These are phyloP conservation scores for Talaromyces funiculosus DNA, from an alignment of 2,329 filamentous ascomycete species.

Conservation along the genomic window DNA sequence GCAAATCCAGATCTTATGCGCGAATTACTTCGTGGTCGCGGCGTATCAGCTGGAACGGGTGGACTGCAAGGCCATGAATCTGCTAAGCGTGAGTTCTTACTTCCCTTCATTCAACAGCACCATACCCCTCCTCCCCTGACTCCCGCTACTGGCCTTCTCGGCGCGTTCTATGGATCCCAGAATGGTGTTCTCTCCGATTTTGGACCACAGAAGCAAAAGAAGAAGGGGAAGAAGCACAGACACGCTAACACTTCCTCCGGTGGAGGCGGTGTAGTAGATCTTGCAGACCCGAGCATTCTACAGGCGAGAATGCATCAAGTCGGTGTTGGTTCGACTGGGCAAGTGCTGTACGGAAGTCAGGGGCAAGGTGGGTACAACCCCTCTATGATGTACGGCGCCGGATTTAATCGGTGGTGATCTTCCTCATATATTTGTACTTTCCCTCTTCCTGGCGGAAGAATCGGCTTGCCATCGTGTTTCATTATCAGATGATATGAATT, in stretches of 20 bases:
- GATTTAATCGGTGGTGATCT: slow-evolving; percentile 62
- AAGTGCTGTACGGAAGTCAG: slow-evolving; percentile 85
- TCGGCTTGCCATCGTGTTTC: slow-evolving; percentile 11
- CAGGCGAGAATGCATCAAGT: slow-evolving; percentile 94
- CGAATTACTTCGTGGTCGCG: slow-evolving; percentile 69
- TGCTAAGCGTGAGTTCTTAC: slow-evolving; percentile 97
- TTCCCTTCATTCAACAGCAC: slow-evolving; percentile 86
- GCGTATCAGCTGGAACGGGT: slow-evolving; percentile 50
- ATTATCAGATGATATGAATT: slow-evolving; percentile 13
- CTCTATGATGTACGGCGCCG: slow-evolving; percentile 71
- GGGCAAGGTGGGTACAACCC: slow-evolving; percentile 86
- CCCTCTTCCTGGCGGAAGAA: slow-evolving; percentile 14
- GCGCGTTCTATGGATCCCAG: slow-evolving; percentile 84
- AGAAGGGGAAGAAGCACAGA: slow-evolving; percentile 99
- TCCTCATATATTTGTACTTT: slow-evolving; percentile 23
- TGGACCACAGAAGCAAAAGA: slow-evolving; percentile 91
- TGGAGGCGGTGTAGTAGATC: slow-evolving; percentile 99
- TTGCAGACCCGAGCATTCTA: slow-evolving; percentile 99
- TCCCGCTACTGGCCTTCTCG: slow-evolving; percentile 85
- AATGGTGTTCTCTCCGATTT: slow-evolving; percentile 83
- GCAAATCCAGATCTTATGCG: slow-evolving; percentile 69
- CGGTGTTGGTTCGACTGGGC: slow-evolving; percentile 69
- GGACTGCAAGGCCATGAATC: slow-evolving; percentile 71
- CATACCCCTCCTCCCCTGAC: slow-evolving; percentile 83
- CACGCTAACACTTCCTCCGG: slow-evolving; percentile 99